phyloP scores from a whole-genome alignment of 2,329 filamentous ascomycete genomes.

The Sporothrix phasma region DNA sequence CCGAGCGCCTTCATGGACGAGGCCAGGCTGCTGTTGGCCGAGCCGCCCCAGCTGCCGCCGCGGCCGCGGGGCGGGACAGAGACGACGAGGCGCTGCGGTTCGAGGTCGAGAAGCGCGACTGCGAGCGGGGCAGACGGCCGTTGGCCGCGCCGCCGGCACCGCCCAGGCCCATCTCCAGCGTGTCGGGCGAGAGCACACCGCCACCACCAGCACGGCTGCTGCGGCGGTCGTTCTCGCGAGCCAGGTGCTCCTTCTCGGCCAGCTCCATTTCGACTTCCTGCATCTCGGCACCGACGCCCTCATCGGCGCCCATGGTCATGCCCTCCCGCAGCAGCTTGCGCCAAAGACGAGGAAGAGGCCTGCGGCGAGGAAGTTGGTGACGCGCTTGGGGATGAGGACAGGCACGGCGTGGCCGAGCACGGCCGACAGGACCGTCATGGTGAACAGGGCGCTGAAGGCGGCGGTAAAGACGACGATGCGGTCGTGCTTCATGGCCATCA shows the following conservation, averaged over 20 bases:
- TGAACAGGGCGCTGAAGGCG: conserved; percentile 80
- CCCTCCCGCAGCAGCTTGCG: conserved; percentile 74
- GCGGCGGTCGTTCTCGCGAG: conserved; percentile 54
- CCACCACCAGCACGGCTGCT: conserved; percentile 36
- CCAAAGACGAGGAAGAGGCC: conserved; percentile 85
- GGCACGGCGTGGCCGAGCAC: conserved; percentile 88
- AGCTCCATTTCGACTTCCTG: conserved; percentile 91
- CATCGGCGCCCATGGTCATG: conserved; percentile 75
- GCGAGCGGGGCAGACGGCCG: conserved; percentile 57
- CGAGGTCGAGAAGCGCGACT: conserved; percentile 68
- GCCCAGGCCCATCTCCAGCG: conserved; percentile 69
- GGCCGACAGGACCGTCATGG: conserved; percentile 93
- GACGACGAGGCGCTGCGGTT: conserved; percentile 74
- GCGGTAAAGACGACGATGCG: conserved; percentile 88
- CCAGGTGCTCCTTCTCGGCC: conserved; percentile 79
- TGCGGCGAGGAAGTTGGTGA: conserved; percentile 81
- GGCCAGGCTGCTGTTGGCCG: conserved; percentile 32
- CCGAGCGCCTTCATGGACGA: conserved; percentile 44
- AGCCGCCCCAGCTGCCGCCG: conserved; percentile 35
- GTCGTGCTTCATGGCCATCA: conserved; percentile 99
- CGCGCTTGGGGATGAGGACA: conserved; percentile 75
- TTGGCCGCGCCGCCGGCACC: conserved; percentile 21
- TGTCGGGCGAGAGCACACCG: conserved; percentile 55
- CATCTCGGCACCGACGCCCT: conserved; percentile 95
- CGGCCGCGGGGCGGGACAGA: conserved; percentile 54